Evolutionary conservation across 805 yeast species (phyloP), one percentile per base, ranked within the genome.

Genomic region (Yamadazyma akitaensis): DNA sequence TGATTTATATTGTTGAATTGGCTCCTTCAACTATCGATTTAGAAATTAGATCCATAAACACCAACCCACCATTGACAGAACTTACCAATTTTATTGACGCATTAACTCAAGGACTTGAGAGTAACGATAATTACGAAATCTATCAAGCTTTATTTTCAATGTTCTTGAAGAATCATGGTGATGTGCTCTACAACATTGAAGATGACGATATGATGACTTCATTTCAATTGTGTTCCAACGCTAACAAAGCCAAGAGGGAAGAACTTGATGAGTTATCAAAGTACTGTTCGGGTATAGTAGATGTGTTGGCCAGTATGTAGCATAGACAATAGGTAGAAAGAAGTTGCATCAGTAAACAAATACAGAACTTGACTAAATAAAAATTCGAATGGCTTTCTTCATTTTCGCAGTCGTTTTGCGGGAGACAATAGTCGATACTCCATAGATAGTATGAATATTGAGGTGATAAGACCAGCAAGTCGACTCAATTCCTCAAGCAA

Each of bases 21-120:
- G 75, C 96, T 0, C 96, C 97, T 4, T 75, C 96, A 1, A 66
- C 78, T 2, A 75, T 89, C 21, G 98, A 94, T 62, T 64, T 94
- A 48, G 99, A 94, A 64, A 81, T 94, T 48, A 81, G 95, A 57
- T 85, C 97, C 2, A 64, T 94, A 51, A 77, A 81, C 54, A 62
- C 84, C 1, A 68, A 75, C 42, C 81, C 84, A 17, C 95, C 96
- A 13, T 78, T 79, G 56, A 55, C 58, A 10, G 97, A 92, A 67
- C 62, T 90, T 55, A 60, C 76, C 0, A 63, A 70, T 51, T 89
- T 92, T 53, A 70, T 90, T 12, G 65, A 72, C n/a, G 91, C 96
- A 0, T 60, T 94, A 53, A 70, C 77, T 2, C 65, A 63, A 39
- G 95, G 92, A 1, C 61, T 87, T 39, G 54, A 60, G 6, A 50